phyloP scores from a whole-genome alignment of 768 basidiomycete species.

The Leccinum truebloodii region DNA sequence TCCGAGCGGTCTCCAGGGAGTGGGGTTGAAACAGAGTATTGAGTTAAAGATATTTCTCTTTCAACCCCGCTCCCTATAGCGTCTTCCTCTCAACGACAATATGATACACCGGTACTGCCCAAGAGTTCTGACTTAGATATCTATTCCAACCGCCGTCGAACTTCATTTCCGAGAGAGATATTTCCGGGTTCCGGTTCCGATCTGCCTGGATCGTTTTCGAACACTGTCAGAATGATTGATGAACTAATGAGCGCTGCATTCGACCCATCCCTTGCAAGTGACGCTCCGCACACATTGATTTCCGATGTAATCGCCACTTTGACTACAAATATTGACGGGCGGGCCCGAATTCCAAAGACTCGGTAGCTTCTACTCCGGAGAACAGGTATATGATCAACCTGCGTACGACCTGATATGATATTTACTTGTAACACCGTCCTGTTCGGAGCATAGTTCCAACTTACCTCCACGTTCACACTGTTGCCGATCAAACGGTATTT shows the following conservation, averaged over 20 bases:
- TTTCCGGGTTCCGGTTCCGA: slow-evolving; percentile 12
- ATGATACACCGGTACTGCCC: too few species aligned
- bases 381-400: slow-evolving; percentile 62
- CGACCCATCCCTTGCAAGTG: background rate
- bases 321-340: background rate
- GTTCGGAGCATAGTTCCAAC: background rate
- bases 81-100: too few species aligned
- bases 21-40: too few species aligned
- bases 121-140: too few species aligned
- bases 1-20: too few species aligned
- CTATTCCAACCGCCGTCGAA: too few species aligned
- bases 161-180: too few species aligned
- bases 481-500: slow-evolving; percentile 81
- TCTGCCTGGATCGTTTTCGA: slow-evolving; percentile 19
- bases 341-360: background rate
- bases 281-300: background rate
- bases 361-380: background rate
- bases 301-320: background rate
- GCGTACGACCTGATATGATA: slow-evolving; percentile 41
- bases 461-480: slow-evolving; percentile 75
- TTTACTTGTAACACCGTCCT: slow-evolving; percentile 2
- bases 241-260: background rate
- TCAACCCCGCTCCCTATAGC: too few species aligned
- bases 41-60: too few species aligned
- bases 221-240: background rate